Conservation (phyloP, 345 rosid species). For the Arabis alpina region DNA sequence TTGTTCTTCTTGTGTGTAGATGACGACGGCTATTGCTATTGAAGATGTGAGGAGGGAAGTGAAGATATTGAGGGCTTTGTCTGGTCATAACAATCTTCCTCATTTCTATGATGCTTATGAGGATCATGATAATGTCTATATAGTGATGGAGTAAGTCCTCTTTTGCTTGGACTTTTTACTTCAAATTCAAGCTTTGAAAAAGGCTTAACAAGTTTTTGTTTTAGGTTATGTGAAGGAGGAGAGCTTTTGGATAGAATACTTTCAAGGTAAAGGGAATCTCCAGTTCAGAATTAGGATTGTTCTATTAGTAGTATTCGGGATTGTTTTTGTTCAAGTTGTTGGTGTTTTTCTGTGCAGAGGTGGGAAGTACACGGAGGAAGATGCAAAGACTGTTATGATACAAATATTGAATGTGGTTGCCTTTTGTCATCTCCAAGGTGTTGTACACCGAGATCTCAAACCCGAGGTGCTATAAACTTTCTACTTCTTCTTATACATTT, state of each 20-base stretch:
- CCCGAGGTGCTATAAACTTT: conserved; percentile 69
- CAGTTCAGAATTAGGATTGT: conserved; percentile 16
- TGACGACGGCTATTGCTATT: conserved; percentile 96
- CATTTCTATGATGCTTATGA: conserved; percentile 92
- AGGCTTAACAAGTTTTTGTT: conserved; percentile 28
- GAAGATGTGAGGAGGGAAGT: conserved; percentile 99
- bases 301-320: background rate
- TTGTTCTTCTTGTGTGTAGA: conserved; percentile 51
- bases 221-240: conserved; percentile 96
- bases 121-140: conserved; percentile 83
- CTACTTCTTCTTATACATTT: conserved; percentile 1
- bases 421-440: conserved; percentile 97
- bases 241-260: conserved; percentile 97
- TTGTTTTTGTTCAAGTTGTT: conserved; percentile 1
- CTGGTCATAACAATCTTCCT: conserved; percentile 80
- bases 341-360: conserved; percentile 61
- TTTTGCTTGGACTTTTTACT: background rate
- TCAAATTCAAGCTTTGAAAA: background rate
- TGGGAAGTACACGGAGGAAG: conserved; percentile 95
- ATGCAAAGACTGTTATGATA: conserved; percentile 89
- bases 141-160: conserved; percentile 94
- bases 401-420: conserved; percentile 91
- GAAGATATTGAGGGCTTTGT: conserved; percentile 79
- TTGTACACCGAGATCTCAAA: conserved; percentile 97
- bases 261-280: conserved; percentile 62